Evolutionary conservation across 768 basidiomycete genomes (phyloP).

Genomic region (Lentinula sp.): DNA sequence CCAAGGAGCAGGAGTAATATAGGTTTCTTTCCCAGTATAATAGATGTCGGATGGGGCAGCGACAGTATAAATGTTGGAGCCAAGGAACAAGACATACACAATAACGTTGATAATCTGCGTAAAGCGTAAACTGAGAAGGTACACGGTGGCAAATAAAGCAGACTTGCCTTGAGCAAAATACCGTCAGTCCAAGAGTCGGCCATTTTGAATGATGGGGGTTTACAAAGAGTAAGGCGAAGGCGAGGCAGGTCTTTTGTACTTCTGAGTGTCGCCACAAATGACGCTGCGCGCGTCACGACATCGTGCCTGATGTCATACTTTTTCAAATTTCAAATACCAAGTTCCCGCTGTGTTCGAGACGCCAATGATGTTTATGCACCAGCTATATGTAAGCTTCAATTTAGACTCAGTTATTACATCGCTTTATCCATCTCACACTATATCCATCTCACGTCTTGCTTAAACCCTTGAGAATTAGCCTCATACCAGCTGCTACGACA

Average conservation of each 20-base stretch:
- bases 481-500: too few species aligned
- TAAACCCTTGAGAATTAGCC: too few species aligned
- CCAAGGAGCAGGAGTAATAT: conserved; percentile 92
- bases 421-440: too few species aligned
- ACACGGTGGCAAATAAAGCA: background rate
- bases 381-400: too few species aligned
- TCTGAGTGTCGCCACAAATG: background rate
- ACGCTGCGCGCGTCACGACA: background rate
- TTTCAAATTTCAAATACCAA: background rate
- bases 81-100: conserved; percentile 83
- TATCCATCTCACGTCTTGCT: too few species aligned
- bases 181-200: conserved; percentile 70
- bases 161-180: conserved; percentile 71
- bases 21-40: conserved; percentile 76
- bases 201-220: conserved; percentile 21
- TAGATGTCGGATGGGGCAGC: conserved; percentile 70
- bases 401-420: too few species aligned
- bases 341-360: too few species aligned
- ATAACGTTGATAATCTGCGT: conserved; percentile 69
- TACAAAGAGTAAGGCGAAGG: conserved; percentile 7
- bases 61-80: conserved; percentile 84
- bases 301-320: background rate
- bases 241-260: conserved; percentile 1
- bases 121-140: background rate
- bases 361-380: too few species aligned